Evolutionary conservation across 257 asterid species (phyloP).

Genomic region (Solanum appendiculatum): DNA sequence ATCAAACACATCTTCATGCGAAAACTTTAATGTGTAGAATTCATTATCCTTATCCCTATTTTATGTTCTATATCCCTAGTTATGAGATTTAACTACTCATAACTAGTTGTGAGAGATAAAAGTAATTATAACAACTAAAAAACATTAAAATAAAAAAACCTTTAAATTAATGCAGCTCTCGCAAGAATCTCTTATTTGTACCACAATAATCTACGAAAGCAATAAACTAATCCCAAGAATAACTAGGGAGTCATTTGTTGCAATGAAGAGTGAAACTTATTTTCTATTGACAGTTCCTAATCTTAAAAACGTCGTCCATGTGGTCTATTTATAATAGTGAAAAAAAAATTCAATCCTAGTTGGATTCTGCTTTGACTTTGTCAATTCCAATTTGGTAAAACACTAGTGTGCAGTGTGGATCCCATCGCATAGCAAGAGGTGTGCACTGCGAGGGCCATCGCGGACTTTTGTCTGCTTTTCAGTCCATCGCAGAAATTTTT

Average conservation of each 20-base stretch:
- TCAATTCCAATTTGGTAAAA: neutral
- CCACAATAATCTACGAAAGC: neutral
- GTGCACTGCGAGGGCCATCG: neutral
- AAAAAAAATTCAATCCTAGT: too few relatives aligned
- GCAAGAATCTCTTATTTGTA: neutral
- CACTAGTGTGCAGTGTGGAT: neutral
- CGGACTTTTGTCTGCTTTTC: neutral
- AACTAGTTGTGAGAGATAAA: neutral
- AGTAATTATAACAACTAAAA: too few relatives aligned
- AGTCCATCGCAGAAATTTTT: neutral
- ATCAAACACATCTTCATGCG: neutral
- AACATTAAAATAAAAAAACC: too few relatives aligned
- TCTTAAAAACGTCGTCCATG: neutral
- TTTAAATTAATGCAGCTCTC: neutral
- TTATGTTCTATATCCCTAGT: neutral
- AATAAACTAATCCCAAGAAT: neutral
- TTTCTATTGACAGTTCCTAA: neutral
- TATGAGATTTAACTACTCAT: too few relatives aligned
- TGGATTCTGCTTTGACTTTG: neutral
- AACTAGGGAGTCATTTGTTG: neutral
- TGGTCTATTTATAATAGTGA: neutral
- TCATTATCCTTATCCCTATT: neutral
- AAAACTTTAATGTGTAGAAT: neutral
- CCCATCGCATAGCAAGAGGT: neutral
- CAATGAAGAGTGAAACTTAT: neutral